Base-by-base conservation (phyloP, 2,329 filamentous ascomycete species). In the Venturia oleaginea region DNA sequence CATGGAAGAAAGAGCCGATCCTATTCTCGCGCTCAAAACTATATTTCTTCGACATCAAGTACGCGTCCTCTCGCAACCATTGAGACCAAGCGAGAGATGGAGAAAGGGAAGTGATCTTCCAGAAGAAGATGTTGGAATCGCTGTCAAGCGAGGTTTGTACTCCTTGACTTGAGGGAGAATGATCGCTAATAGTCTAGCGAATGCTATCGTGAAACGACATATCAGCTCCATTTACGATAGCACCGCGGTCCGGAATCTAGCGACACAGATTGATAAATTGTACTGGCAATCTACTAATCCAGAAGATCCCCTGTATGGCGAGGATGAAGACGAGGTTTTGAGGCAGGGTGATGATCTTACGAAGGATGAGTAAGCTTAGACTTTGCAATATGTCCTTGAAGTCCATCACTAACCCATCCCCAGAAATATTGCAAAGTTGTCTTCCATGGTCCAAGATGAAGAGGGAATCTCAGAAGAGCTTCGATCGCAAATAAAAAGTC, bases 251-350 rank as follows among this genome's bases (percentile, higher is more conserved):
- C 82, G 87, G 42, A 86, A 89, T 69, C 82, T 91, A 22, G 87
- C 88, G 1, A 87, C 90, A 76, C 88, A 91, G 76, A 85, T 91
- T 51, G 86, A 89, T 73, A 75, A 76, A 59, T 76, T 89, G 55
- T 91, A 90, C 72, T 81, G 81, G 73, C 76, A 78, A 51, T 76
- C 76, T 1, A 80, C 76, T 6, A 77, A 72, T 17, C 75, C 74
- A 6, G 62, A 63, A 10, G 46, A 40, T 32, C 37, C 24, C 10
- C 11, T 42, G 24, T 38, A 38, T 13, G 62, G 8, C 10, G 62
- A 61, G n/a, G 34, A 61, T 6, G 55, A 11, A 24, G 63, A 60
- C 15, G 64, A 54, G n/a, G 32, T 54, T 22, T 24, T 65, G 51
- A 48, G 64, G 24, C 48, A 30, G 19, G 59, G 59, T 17, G 64